phyloP scores from a whole-genome alignment of 169 alveolate species.

The Miamiensis avidus region DNA sequence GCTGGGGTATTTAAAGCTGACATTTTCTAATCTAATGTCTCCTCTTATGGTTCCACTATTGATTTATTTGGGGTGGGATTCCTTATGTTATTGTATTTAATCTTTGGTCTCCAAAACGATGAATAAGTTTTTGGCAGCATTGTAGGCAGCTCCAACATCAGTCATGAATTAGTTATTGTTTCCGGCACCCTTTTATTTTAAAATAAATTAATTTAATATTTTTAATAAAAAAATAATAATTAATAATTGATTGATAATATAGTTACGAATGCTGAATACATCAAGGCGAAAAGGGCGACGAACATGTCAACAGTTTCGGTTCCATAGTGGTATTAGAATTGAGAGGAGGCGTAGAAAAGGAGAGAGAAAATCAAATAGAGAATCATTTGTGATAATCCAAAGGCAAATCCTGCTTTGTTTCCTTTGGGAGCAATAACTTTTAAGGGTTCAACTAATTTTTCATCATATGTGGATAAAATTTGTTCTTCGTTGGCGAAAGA shows the following conservation, averaged over 20 bases:
- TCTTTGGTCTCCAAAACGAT: constrained; percentile 47
- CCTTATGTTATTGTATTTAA: constrained; percentile 33
- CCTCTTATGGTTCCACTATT: constrained; percentile 35
- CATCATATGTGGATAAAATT: constrained; percentile 27
- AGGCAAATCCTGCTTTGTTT: constrained; percentile 12
- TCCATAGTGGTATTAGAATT: neutral
- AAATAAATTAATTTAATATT: too few species aligned
- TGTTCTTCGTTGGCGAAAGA: constrained; percentile 63
- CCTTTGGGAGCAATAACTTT: constrained; percentile 29
- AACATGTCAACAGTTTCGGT: neutral
- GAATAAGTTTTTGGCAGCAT: constrained; percentile 56
- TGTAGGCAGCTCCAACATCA: constrained; percentile 59
- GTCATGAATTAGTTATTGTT: constrained; percentile 59
- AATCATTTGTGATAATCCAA: neutral
- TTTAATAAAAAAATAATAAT: too few species aligned
- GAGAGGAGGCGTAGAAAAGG: constrained; percentile 1
- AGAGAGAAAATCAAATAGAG: neutral
- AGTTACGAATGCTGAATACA: constrained; percentile 18
- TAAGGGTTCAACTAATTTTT: constrained; percentile 23
- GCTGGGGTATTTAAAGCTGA: constrained; percentile 40
- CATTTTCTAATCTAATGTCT: constrained; percentile 36
- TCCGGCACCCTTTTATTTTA: neutral
- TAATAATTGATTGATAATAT: too few species aligned
- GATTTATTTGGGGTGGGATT: constrained; percentile 15
- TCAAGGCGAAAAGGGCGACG: neutral